These are phyloP conservation scores for Cladophialophora immunda DNA, from an alignment of 2,329 filamentous ascomycete genomes.

Conservation along the genomic window DNA sequence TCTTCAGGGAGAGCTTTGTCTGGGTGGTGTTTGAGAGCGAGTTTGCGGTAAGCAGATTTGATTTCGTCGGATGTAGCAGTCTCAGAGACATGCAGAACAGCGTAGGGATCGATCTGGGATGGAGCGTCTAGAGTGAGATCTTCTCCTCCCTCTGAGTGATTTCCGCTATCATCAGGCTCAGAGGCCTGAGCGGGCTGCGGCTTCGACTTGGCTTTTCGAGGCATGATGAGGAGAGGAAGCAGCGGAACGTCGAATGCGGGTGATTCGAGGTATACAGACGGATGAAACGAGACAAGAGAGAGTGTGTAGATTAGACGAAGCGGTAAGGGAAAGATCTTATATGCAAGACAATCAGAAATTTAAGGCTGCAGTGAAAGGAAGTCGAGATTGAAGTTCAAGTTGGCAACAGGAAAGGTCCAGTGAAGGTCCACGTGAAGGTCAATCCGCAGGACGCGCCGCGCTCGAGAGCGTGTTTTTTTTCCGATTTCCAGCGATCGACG, in stretches of 20 bases:
- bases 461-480: background rate
- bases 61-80: constrained; percentile 79
- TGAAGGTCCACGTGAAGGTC: background rate
- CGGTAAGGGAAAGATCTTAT: background rate
- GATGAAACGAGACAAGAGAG: background rate
- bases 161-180: constrained; percentile 2
- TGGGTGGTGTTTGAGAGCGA: constrained; percentile 82
- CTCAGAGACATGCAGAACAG: constrained; percentile 75
- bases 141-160: constrained; percentile 47
- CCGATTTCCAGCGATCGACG: background rate
- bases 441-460: background rate
- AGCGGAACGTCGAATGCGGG: background rate
- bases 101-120: constrained; percentile 79
- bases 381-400: background rate
- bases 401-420: background rate
- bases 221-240: constrained; percentile 27
- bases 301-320: background rate
- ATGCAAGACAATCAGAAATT: background rate
- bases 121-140: constrained; percentile 66
- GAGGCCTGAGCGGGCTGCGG: constrained; percentile 17
- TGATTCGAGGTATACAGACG: background rate
- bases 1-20: constrained; percentile 78
- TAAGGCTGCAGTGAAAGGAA: background rate
- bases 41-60: constrained; percentile 85
- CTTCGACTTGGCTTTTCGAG: constrained; percentile 34